Evolutionary conservation across 1,284 basidiomycete species (phyloP).

Genomic region (Pascua sp.): DNA sequence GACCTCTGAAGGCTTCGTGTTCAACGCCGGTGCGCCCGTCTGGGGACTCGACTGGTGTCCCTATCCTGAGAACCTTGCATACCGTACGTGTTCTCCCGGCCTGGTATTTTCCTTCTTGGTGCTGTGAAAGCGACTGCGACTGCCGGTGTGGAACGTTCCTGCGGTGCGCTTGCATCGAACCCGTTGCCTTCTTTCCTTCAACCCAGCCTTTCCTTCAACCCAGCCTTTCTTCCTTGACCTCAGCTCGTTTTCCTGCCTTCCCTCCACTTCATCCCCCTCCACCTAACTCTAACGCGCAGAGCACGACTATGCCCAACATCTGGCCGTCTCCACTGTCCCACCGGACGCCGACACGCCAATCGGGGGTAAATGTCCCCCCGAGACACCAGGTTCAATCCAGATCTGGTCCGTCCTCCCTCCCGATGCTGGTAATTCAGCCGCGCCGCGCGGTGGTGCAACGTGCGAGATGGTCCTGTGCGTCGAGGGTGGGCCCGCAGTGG

Average conservation of each 20-base stretch:
- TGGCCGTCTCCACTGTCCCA: constrained; percentile 73
- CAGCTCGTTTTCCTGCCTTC: too few species aligned
- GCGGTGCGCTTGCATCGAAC: too few species aligned
- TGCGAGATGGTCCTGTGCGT: constrained; percentile 59
- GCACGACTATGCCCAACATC: constrained; percentile 62
- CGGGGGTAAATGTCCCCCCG: constrained; percentile 23
- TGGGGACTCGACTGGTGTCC: constrained; percentile 91
- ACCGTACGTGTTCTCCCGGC: neutral
- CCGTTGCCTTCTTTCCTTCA: too few species aligned
- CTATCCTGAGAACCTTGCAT: constrained; percentile 59
- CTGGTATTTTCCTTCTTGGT: too few species aligned
- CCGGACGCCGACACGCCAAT: constrained; percentile 24
- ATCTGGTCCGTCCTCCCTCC: constrained; percentile 44
- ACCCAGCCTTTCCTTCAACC: too few species aligned
- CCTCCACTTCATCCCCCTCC: too few species aligned
- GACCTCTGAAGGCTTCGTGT: constrained; percentile 23
- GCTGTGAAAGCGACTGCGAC: too few species aligned
- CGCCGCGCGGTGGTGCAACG: neutral
- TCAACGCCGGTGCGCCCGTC: constrained; percentile 78
- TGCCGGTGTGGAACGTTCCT: too few species aligned
- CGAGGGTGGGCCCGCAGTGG: constrained; percentile 67
- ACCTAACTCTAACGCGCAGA: constrained; percentile 44
- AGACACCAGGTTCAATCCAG: constrained; percentile 39
- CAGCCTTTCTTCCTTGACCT: too few species aligned
- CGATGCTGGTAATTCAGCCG: neutral